Evolutionary conservation across 2,329 filamentous ascomycete genomes (phyloP).

Genomic region (Neobulgaria alba): DNA sequence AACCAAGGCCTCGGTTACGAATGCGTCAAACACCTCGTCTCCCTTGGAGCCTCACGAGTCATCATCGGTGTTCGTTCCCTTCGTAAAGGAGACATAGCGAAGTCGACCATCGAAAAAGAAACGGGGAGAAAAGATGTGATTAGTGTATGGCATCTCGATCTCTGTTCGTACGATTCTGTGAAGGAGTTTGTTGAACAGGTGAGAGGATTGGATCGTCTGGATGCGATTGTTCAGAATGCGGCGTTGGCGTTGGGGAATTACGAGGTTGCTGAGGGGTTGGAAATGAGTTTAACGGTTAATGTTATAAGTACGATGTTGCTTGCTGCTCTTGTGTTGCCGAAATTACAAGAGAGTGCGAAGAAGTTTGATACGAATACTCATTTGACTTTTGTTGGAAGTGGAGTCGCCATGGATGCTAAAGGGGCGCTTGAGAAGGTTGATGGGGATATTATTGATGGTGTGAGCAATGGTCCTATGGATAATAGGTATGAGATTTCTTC

Average conservation of each 20-base stretch:
- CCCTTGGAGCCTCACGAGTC: no score
- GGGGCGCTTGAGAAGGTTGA: no score
- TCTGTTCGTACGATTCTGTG: conserved; percentile 37
- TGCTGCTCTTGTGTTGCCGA: conserved; percentile 13
- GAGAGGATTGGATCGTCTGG: conserved; percentile 32
- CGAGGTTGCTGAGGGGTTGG: conserved; percentile 10
- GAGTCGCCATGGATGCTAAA: no score
- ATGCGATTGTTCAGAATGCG: conserved; percentile 34
- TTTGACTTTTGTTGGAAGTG: conserved; percentile 4
- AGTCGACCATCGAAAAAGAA: not conserved
- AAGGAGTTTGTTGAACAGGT: conserved; percentile 33
- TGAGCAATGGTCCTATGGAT: no score
- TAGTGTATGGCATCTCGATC: conserved; percentile 41
- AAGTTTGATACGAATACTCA: not conserved
- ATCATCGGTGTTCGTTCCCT: conserved; percentile 2
- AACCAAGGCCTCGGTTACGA: no score
- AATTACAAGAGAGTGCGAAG: conserved; percentile 6
- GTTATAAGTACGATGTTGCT: conserved; percentile 19
- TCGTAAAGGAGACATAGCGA: conserved; percentile 4
- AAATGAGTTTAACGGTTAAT: conserved; percentile 18
- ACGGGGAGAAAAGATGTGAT: not conserved
- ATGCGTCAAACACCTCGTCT: no score
- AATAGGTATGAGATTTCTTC: no score
- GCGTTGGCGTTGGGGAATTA: conserved; percentile 2
- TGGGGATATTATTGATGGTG: no score